Evolutionary conservation across 768 basidiomycete genomes (phyloP), one percentile per base, ranked within the genome.

Genomic region (Pholiota molesta): DNA sequence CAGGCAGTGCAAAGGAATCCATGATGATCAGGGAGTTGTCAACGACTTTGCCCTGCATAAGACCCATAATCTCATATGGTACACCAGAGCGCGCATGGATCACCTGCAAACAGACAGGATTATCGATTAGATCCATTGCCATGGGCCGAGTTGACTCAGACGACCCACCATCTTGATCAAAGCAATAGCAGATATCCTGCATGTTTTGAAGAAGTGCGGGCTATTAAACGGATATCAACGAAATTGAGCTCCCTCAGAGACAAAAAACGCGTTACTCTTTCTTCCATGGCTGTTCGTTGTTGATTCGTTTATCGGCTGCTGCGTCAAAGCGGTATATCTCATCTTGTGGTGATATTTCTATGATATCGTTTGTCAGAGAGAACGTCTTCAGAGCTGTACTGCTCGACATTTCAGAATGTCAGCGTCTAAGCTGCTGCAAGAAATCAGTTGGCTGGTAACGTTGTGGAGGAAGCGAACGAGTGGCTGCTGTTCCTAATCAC

Each of bases 21-120:
- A 97, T 90, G 71, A 99, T 88, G 14, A 92, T 88, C 39, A 92
- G 78, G 1, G 89, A 81, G 64, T 88, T 88, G 2, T 86, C 90
- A 9, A 92, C 78, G 39, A 97, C 90, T 76, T 97, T 97, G 60
- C 96, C 96, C 75, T 97, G 96, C 95, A 99, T 97, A 33, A 99
- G 85, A 10, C 97, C 97, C 97, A 99, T 99, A 72, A 99, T 97
- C 77, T 99, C 97, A 79, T 98, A 94, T 61, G 92, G 91, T 5
- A 97, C 97, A 62, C 97, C 97, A 2, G 97, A 98, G 55, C 97
- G 88, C 33, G 97, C 97, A 74, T 98, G 97, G 73, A 98, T 99
- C 65, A 99, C 91, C 97, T 99, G 76, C 23, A 56, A 19, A 33
- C 55, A 29, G 57, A 40, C 19, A 45, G 13, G n/a, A 62, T 55